A percentile compares a stretch with the other conserved stretches of the same genome.
These are phyloP conservation scores for Pseudocercospora eumusae DNA, from an alignment of 2,329 filamentous ascomycete species.

Conservation along the genomic window DNA sequence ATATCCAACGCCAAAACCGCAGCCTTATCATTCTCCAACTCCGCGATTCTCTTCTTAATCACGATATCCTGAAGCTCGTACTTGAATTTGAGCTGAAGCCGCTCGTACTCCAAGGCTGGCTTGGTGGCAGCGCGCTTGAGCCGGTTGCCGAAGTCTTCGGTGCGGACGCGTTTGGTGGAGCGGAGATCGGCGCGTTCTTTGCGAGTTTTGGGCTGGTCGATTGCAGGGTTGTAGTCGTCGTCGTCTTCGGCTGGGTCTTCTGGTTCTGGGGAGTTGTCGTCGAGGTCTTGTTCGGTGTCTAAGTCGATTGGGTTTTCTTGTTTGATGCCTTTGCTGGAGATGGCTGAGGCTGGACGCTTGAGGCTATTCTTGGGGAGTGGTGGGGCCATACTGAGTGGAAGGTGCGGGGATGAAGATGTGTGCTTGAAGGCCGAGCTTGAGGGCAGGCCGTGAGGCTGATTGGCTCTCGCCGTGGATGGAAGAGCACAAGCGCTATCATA, in stretches of 20 bases:
- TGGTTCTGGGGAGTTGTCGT: background rate
- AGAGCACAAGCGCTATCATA: background rate
- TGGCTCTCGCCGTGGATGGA: background rate
- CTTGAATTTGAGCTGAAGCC: slow-evolving; percentile 9
- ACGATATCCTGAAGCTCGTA: slow-evolving; percentile 13
- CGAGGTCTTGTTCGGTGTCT: background rate
- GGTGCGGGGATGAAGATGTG: background rate
- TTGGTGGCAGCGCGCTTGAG: background rate
- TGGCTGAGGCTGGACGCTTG: background rate
- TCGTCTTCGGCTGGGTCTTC: slow-evolving; percentile 8
- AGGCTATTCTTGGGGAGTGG: background rate
- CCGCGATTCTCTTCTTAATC: slow-evolving; percentile 17
- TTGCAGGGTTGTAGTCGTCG: slow-evolving; percentile 5
- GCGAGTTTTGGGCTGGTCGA: background rate
- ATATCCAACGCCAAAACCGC: slow-evolving; percentile 2
- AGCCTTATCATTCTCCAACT: slow-evolving; percentile 3
- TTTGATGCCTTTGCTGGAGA: background rate
- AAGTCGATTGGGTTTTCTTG: background rate
- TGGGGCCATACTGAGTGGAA: background rate
- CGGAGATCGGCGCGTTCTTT: background rate
- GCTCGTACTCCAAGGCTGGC: slow-evolving; percentile 11
- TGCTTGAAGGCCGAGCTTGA: background rate
- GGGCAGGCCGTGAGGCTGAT: background rate
- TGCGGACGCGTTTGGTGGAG: background rate
- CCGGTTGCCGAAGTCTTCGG: slow-evolving; percentile 6